Base-by-base conservation (phyloP, 164 flowering plant species). In the Kalanchoe fedtschenkoi region DNA sequence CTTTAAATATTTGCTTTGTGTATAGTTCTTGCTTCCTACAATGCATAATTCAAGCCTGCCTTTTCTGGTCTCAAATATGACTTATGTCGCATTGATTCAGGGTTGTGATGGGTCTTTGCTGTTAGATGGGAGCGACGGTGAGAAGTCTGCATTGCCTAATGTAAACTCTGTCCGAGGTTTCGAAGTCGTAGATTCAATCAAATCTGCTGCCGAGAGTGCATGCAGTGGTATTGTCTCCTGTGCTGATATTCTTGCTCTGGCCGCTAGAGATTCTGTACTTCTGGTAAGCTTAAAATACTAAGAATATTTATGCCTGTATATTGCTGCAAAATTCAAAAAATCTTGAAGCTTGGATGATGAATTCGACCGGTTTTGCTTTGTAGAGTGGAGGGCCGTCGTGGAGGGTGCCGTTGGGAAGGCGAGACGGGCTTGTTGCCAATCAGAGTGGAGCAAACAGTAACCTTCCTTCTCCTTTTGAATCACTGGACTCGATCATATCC, bases 81-180 rank as follows among this genome's bases (percentile, higher is more conserved):
- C 21, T 7, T 19, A 2, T 46, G 21, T 46, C 21, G 21, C 3
- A 17, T 46, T 46, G 26, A 46, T 19, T 21, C 26, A 88, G 96
- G 96, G 97, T 2, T 91, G 96, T 56, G 97, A 88, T 67, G 97
- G 61, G 34, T 91, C 93, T 0, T 3, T 91, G 38, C 71, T 88
- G 64, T 61, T 88, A 71, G 97, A 91, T 55, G 93, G 85, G 62
- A 74, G 55, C 29, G 76, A 76, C 0, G 65, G 84, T 3, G 96
- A 88, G 82, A 88, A 88, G 66, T 69, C 61, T 62, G 86, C 95
- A 0, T 1, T 17, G 0, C 76, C 87, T 1, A 86, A 88, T 68
- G 3, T 72, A 29, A 86, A 85, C 64, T 86, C 91, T 0, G 91
- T 77, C 0, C 77, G 91, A 75, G 96, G 93, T 43, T 88, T 67